A percentile compares a stretch with the other conserved stretches of the same genome.
Conservation (phyloP, 495 filamentous ascomycete genomes). For the Talaromyces proteolyticus region DNA sequence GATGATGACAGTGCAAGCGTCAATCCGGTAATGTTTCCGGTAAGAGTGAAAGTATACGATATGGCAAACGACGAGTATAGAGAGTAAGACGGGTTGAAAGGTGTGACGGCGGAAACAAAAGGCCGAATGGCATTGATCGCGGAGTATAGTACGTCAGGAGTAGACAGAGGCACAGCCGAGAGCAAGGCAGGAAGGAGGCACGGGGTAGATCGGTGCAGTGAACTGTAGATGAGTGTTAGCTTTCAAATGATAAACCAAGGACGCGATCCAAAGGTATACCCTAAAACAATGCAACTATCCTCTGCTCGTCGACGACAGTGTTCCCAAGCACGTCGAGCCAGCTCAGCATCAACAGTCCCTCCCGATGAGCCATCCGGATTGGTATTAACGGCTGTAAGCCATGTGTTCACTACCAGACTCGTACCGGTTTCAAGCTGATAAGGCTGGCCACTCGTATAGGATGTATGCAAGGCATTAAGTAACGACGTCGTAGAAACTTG, state of each 20-base stretch:
- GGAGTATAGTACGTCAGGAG: constrained; percentile 67
- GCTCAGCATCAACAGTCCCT: constrained; percentile 71
- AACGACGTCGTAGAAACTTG: constrained; percentile 91
- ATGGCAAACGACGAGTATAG: constrained; percentile 77
- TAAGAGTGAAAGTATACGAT: constrained; percentile 72
- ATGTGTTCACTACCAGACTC: constrained; percentile 91
- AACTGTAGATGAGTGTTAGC: constrained; percentile 44
- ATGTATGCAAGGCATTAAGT: constrained; percentile 85
- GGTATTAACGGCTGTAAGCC: constrained; percentile 69
- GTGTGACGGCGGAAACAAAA: constrained; percentile 81
- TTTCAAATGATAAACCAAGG: constrained; percentile 7
- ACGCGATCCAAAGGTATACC: constrained; percentile 46
- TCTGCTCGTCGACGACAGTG: constrained; percentile 92
- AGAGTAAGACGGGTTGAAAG: constrained; percentile 79
- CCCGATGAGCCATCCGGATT: constrained; percentile 61
- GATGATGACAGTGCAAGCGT: constrained; percentile 76
- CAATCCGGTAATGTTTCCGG: constrained; percentile 71
- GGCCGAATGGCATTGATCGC: constrained; percentile 75
- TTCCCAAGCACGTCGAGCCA: constrained; percentile 88
- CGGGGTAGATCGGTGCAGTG: constrained; percentile 82
- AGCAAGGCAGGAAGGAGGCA: constrained; percentile 80
- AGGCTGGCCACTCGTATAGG: constrained; percentile 74
- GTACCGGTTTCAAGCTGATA: constrained; percentile 87
- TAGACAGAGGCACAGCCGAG: constrained; percentile 66
- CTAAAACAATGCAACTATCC: constrained; percentile 87